Conservation (phyloP, 371 early-diverging fungal genomes). For the Umbelopsis sp. region DNA sequence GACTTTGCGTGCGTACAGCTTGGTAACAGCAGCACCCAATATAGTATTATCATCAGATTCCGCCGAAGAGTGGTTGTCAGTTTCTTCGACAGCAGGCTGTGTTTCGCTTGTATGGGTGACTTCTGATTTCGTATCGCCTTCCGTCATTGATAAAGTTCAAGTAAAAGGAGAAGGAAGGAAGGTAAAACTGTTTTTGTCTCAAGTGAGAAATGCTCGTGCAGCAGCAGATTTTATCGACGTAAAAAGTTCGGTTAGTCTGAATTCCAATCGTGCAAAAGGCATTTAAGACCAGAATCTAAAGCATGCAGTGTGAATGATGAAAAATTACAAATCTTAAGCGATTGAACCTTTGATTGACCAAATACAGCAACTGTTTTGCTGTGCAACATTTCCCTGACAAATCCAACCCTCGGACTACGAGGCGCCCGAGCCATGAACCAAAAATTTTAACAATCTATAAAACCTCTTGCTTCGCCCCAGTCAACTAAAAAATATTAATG, state of each 20-base stretch:
- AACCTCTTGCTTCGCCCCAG: too few relatives aligned
- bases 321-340: too few relatives aligned
- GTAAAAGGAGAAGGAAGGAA: neutral
- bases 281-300: neutral
- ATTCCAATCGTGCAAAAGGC: neutral
- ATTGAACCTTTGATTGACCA: too few relatives aligned
- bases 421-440: too few relatives aligned
- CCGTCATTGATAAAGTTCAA: neutral
- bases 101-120: neutral
- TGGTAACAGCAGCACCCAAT: neutral
- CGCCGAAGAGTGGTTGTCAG: neutral
- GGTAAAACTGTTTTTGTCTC: too few relatives aligned
- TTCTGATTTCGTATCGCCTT: neutral
- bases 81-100: neutral
- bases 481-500: neutral
- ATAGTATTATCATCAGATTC: neutral
- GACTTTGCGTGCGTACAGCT: conserved; percentile 8
- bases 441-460: too few relatives aligned
- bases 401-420: too few relatives aligned
- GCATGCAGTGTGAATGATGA: neutral
- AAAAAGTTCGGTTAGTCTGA: neutral
- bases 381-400: too few relatives aligned
- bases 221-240: neutral
- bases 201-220: too few relatives aligned
- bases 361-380: too few relatives aligned